Base-by-base conservation (phyloP, 768 basidiomycete species). In the Leccinum variicolor region DNA sequence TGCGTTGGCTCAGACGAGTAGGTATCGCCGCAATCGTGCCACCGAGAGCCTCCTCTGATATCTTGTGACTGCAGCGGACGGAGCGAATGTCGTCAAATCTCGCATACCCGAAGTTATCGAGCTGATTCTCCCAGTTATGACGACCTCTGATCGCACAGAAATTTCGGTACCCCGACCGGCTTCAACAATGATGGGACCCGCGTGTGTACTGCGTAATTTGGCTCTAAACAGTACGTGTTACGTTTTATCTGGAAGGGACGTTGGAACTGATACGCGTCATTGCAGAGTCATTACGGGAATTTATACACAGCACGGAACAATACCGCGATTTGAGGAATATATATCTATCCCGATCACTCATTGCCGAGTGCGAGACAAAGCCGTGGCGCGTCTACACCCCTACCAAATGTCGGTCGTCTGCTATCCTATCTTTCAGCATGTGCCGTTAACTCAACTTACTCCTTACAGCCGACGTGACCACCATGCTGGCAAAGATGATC, bases 101-200 rank as follows among this genome's bases (percentile, higher is more conserved):
- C 2, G 5, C 25, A 11, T 48, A 48, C 25, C 25, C 26, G 1
- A 48, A 8, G 9, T 48, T 9, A 28, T 48, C 47, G 14, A 48
- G 26, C 15, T 48, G 47, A 25, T 48, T n/a, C 47, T 48, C 17
- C 26, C 47, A 4, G 47, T 19, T 19, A n/a, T n/a, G 11, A 11
- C 5, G n/a, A 11, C 41, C 41, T 11, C 41, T 19, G 5, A 3
- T 11, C 41, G 9, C 41, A n/a, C 41, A 43, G 4, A 43, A 39
- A 39, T 8, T 39, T 3, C 14, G 33, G 14, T 9, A 11, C 41
- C 19, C 50, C 41, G 15, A 29, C 52, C 57, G 28, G 49, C 62
- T 53, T 64, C 68, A 6, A 52, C 58, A 58, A 60, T 69, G 63
- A 11, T 69, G 56, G 67, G 67, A 25, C 65, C 68, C 4, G 60